Conservation (phyloP, 306 rosid species). For the Urtica urens region DNA sequence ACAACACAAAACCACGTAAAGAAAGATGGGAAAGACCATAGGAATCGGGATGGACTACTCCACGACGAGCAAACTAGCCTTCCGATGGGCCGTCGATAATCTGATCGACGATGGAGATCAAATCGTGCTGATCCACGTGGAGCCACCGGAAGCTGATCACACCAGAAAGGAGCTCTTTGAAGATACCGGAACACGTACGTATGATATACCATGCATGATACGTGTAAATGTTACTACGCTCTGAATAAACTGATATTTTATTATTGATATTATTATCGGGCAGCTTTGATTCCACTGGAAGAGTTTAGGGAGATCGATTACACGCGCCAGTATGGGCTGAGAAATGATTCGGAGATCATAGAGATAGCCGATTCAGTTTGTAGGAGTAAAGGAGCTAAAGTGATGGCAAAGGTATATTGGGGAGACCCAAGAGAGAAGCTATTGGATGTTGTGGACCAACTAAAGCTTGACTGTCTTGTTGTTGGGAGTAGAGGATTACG, state of each 20-base stretch:
- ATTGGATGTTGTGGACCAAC: constrained; percentile 51
- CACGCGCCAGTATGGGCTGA: constrained; percentile 66
- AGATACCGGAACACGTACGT: constrained; percentile 53
- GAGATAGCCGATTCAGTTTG: constrained; percentile 41
- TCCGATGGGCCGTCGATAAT: constrained; percentile 55
- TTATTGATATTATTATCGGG: background rate
- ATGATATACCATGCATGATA: background rate
- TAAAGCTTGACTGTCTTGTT: constrained; percentile 51
- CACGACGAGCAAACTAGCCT: constrained; percentile 54
- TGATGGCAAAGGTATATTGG: constrained; percentile 69
- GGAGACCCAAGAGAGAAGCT: constrained; percentile 76
- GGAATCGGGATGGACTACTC: constrained; percentile 80
- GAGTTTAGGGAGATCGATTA: constrained; percentile 51
- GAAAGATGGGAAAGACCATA: constrained; percentile 36
- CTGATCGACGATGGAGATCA: constrained; percentile 38
- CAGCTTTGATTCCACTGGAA: constrained; percentile 75
- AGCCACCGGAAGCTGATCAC: constrained; percentile 46
- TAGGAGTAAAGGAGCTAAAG: constrained; percentile 50
- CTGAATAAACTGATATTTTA: background rate
- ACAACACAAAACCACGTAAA: too few species aligned
- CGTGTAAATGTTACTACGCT: background rate
- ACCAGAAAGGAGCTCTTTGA: constrained; percentile 50
- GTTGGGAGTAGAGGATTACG: constrained; percentile 76
- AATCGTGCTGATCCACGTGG: constrained; percentile 50
- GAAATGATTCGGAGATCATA: constrained; percentile 46